These are phyloP conservation scores for Coniochaeta prunicola DNA, from an alignment of 2,329 filamentous ascomycete genomes.

Conservation along the genomic window DNA sequence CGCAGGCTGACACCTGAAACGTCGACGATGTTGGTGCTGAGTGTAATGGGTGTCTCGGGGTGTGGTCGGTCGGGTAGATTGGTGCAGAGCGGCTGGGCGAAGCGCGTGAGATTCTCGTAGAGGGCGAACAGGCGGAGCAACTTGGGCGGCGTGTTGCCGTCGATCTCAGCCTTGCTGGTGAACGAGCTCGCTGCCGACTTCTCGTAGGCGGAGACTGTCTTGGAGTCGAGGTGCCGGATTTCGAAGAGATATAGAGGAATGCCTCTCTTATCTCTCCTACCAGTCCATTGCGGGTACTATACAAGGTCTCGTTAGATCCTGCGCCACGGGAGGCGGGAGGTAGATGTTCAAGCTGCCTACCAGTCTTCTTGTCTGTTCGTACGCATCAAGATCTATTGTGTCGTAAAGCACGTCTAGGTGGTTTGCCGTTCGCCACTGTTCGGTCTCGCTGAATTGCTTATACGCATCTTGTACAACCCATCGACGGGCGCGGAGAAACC, in stretches of 20 bases:
- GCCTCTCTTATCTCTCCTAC: slow-evolving; percentile 76
- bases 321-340: too few relatives aligned
- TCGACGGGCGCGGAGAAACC: slow-evolving; percentile 77
- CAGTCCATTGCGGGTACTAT: slow-evolving; percentile 92
- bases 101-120: slow-evolving; percentile 87
- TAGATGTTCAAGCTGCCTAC: too few relatives aligned
- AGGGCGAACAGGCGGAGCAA: slow-evolving; percentile 83
- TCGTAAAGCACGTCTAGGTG: slow-evolving; percentile 73
- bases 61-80: slow-evolving; percentile 64
- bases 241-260: slow-evolving; percentile 91
- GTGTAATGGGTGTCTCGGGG: slow-evolving; percentile 77
- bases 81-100: slow-evolving; percentile 79
- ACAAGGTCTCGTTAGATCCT: slow-evolving; percentile 2
- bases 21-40: slow-evolving; percentile 93
- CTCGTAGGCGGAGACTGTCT: slow-evolving; percentile 74
- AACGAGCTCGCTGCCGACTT: slow-evolving; percentile 52
- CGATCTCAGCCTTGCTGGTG: slow-evolving; percentile 50
- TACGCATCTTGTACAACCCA: slow-evolving; percentile 74
- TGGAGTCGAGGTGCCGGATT: slow-evolving; percentile 74
- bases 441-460: slow-evolving; percentile 79
- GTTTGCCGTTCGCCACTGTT: slow-evolving; percentile 78
- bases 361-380: slow-evolving; percentile 71
- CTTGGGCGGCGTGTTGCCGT: slow-evolving; percentile 63
- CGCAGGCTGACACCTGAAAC: slow-evolving; percentile 80
- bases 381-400: slow-evolving; percentile 78